Percentiles rank a stretch among this genome's conserved stretches.
phyloP scores from a whole-genome alignment of 1,139 yeast species.

The Groenewaldozyma auringiensis region DNA sequence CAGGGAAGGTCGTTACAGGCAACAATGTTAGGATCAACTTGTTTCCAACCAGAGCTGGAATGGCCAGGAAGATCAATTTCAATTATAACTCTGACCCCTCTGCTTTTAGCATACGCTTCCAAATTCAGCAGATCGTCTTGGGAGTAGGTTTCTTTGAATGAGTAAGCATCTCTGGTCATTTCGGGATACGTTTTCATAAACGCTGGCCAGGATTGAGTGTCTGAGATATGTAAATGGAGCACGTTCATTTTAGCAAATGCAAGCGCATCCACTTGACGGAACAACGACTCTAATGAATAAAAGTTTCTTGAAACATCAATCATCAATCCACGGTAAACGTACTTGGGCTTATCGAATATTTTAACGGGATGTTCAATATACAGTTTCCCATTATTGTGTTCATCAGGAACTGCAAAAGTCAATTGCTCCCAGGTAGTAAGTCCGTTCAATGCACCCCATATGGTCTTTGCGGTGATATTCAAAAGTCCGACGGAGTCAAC shows the following conservation, averaged over 20 bases:
- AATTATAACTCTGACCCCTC: constrained; percentile 41
- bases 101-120: constrained; percentile 32
- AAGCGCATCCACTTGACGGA: constrained; percentile 39
- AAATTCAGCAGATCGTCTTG: constrained; percentile 29
- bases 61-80: constrained; percentile 46
- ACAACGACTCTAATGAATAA: constrained; percentile 29
- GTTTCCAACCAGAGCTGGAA: constrained; percentile 39
- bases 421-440: constrained; percentile 40
- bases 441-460: constrained; percentile 43
- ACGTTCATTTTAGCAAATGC: constrained; percentile 38
- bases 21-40: constrained; percentile 32
- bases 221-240: constrained; percentile 43
- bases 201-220: constrained; percentile 43
- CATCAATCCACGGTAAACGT: constrained; percentile 31
- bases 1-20: constrained; percentile 29
- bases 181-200: constrained; percentile 32
- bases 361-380: constrained; percentile 32
- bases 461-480: constrained; percentile 30
- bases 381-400: constrained; percentile 2
- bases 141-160: constrained; percentile 36
- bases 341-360: constrained; percentile 36
- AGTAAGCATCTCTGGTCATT: constrained; percentile 27
- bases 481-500: constrained; percentile 14
- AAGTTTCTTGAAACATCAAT: constrained; percentile 41
- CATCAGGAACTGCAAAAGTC: constrained; percentile 15